phyloP scores from a whole-genome alignment of 257 asterid genomes.

The Gynochthodes officinalis region DNA sequence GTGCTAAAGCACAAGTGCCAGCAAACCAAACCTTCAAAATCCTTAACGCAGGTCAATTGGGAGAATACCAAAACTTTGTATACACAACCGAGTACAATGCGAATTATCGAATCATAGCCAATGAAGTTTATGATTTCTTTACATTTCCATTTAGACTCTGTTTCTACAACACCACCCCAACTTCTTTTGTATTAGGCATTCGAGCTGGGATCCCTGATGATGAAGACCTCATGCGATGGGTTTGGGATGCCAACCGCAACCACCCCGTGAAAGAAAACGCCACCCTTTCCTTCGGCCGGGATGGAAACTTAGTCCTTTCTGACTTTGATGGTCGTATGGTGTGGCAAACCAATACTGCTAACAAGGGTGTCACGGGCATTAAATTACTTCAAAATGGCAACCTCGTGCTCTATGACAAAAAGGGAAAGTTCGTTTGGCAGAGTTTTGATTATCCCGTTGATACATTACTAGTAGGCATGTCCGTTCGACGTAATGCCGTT shows the following conservation, averaged over 20 bases:
- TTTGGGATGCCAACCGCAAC: slow-evolving; percentile 29
- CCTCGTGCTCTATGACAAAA: slow-evolving; percentile 17
- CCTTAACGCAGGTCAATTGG: slow-evolving; percentile 2
- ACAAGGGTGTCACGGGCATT: slow-evolving; percentile 17
- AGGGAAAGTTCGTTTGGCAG: slow-evolving; percentile 21
- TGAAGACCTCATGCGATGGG: slow-evolving; percentile 19
- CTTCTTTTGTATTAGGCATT: slow-evolving; percentile 12
- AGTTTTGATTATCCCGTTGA: slow-evolving; percentile 30
- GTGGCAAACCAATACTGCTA: slow-evolving; percentile 24
- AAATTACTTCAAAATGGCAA: slow-evolving; percentile 20
- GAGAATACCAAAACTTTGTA: background rate
- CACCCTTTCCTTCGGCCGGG: slow-evolving; percentile 14
- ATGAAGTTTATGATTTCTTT: background rate
- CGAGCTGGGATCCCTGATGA: slow-evolving; percentile 7
- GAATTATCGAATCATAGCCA: slow-evolving; percentile 9
- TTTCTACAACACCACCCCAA: slow-evolving; percentile 23
- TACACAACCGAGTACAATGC: slow-evolving; percentile 15
- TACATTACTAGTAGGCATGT: slow-evolving; percentile 18
- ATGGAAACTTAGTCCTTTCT: slow-evolving; percentile 17
- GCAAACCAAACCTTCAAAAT: slow-evolving; percentile 12
- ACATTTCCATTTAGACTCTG: slow-evolving; percentile 11
- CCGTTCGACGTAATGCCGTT: background rate
- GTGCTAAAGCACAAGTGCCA: background rate
- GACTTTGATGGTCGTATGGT: slow-evolving; percentile 16
- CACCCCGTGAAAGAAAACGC: slow-evolving; percentile 23